Base-by-base conservation (phyloP, 2,329 filamentous ascomycete species). In the Aspergillus sclerotialis region DNA sequence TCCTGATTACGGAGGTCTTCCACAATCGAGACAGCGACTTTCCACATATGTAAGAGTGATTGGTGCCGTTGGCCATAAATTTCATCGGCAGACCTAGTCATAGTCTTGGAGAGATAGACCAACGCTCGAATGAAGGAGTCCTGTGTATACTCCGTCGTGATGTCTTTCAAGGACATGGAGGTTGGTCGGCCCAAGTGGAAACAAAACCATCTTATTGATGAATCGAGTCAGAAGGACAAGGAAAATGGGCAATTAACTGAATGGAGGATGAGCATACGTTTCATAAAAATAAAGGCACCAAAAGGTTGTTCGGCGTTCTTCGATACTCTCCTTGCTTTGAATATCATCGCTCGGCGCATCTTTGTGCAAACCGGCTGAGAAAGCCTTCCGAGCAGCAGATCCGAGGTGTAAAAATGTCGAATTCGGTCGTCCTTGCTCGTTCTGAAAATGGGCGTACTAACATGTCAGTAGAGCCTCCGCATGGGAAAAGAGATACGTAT, bases 341-440 rank as follows among this genome's bases (percentile, higher is more conserved):
- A 46, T 44, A 4, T 48, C 43, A 2, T 56, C 43, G n/a, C 45
- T 38, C 1, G 53, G 59, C 1, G 59, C 56, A 26, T 63, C 60
- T 33, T 68, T 68, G 35, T 69, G 64, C 33, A 69, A 33, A 3
- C 66, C 66, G 10, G 64, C 62, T 5, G 64, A 62, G 2, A 68
- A 44, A 3, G 65, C 66, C 39, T 67, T 68, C 24, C 65, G 55
- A 7, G 58, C 49, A 1, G 64, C 65, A 1, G 51, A 55, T 5
- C 65, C 65, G 5, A 65, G 44, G 30, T 64, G 51, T 9, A 69
- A 46, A 39, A 66, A 69, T 4, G 52, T 46, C 7, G 65, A 65
- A 32, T 68, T 69, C 3, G 65, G 65, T 1, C 61, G 49, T 1
- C 64, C 65, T 37, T 60, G 58, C 36, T 69, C 66, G n/a, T 56